phyloP scores from a whole-genome alignment of 495 filamentous ascomycete genomes.

The Astrothelium macrocarpum region DNA sequence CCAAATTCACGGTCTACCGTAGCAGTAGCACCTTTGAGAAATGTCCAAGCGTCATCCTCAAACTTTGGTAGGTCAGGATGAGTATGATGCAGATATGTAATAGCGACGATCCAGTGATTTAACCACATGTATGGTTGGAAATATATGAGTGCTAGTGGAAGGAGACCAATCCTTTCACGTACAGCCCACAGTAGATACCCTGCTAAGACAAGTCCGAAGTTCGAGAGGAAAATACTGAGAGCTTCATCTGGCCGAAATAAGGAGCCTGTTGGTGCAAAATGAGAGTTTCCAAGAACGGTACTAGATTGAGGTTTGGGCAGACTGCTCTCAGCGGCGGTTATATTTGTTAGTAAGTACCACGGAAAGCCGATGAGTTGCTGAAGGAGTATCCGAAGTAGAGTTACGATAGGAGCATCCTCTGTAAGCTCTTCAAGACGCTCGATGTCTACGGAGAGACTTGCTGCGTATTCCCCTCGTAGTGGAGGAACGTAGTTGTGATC shows the following conservation, averaged over 20 bases:
- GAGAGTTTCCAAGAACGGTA: neutral
- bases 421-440: slow-evolving; percentile 5
- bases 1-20: slow-evolving; percentile 54
- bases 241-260: neutral
- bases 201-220: neutral
- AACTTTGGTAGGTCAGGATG: slow-evolving; percentile 52
- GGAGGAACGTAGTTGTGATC: slow-evolving; percentile 17
- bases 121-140: neutral
- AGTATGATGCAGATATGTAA: slow-evolving; percentile 54
- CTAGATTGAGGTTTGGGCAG: neutral
- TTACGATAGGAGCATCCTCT: slow-evolving; percentile 10
- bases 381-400: slow-evolving; percentile 8
- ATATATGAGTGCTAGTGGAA: neutral
- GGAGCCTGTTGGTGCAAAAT: neutral
- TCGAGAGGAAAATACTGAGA: neutral
- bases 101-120: slow-evolving; percentile 38
- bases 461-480: neutral
- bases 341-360: neutral
- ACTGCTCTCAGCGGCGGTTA: neutral
- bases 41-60: slow-evolving; percentile 46
- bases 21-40: slow-evolving; percentile 48
- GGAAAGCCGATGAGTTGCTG: slow-evolving; percentile 12
- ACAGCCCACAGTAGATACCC: neutral
- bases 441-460: neutral
- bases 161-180: neutral